phyloP scores from a whole-genome alignment of 345 rosid genomes.

The Brassica rapa region DNA sequence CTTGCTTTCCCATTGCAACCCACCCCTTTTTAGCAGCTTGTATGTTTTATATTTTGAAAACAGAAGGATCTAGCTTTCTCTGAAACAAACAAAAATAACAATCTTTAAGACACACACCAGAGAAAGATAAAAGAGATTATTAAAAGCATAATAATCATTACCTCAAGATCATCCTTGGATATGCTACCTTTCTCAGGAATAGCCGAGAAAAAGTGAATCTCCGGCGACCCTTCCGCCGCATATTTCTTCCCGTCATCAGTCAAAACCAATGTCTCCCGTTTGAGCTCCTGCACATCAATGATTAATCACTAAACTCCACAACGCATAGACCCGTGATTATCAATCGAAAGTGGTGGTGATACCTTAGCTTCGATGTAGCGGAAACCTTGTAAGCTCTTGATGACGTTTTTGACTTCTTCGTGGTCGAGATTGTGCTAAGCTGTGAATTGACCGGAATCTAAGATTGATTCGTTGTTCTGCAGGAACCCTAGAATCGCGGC shows the following conservation, averaged over 20 bases:
- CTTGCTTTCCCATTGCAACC: constrained; percentile 87
- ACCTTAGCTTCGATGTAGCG: constrained; percentile 48
- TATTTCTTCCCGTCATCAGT: constrained; percentile 81
- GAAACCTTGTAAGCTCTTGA: neutral
- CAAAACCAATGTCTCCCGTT: constrained; percentile 44
- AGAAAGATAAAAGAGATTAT: no score
- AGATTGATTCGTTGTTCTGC: neutral
- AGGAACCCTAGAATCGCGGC: neutral
- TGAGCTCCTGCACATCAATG: constrained; percentile 55
- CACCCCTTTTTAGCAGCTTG: constrained; percentile 87
- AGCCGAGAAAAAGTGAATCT: constrained; percentile 75
- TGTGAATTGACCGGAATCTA: neutral
- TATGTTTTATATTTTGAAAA: constrained; percentile 69
- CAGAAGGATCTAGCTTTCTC: constrained; percentile 63
- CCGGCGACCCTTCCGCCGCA: constrained; percentile 79
- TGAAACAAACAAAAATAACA: constrained; percentile 38
- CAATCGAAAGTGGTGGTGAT: neutral
- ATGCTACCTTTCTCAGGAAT: no score
- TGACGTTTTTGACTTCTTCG: neutral
- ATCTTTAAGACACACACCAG: neutral
- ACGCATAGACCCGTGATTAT: neutral
- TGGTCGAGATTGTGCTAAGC: neutral
- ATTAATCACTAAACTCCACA: neutral
- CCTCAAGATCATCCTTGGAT: constrained; percentile 71
- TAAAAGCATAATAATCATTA: constrained; percentile 17